Conservation (phyloP, 192 early-diverging fungal species). For the Linnemannia exigua region DNA sequence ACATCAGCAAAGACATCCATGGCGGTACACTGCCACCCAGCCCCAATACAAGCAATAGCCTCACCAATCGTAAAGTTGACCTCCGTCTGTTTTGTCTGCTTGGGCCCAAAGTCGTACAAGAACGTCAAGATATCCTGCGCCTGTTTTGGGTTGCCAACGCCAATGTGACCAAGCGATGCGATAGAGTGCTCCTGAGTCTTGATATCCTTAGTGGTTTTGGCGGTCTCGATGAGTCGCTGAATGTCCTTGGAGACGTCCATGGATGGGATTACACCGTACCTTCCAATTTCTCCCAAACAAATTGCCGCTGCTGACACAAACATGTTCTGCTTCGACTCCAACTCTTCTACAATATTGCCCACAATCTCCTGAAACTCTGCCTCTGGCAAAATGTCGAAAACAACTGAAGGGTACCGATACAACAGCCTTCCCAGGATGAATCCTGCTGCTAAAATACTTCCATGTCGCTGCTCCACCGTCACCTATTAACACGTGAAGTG, state of each 20-base stretch:
- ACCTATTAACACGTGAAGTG: slow-evolving; percentile 28
- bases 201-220: slow-evolving; percentile 76
- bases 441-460: slow-evolving; percentile 77
- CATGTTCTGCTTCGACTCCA: slow-evolving; percentile 67
- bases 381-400: slow-evolving; percentile 54
- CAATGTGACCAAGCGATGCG: slow-evolving; percentile 77
- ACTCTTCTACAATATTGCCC: slow-evolving; percentile 58
- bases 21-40: slow-evolving; percentile 75
- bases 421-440: slow-evolving; percentile 73
- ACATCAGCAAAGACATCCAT: slow-evolving; percentile 83
- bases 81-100: slow-evolving; percentile 84
- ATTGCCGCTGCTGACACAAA: slow-evolving; percentile 73
- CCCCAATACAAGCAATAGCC: slow-evolving; percentile 72
- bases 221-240: slow-evolving; percentile 62
- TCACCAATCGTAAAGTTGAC: slow-evolving; percentile 90
- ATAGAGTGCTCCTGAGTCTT: slow-evolving; percentile 86
- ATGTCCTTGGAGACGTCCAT: slow-evolving; percentile 28
- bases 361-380: slow-evolving; percentile 46
- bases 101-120: slow-evolving; percentile 69
- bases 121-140: slow-evolving; percentile 55
- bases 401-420: slow-evolving; percentile 67
- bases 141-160: slow-evolving; percentile 56
- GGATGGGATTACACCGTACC: slow-evolving; percentile 67
- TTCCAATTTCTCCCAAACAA: slow-evolving; percentile 80
- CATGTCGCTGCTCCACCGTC: slow-evolving; percentile 71